Evolutionary conservation across 805 yeast genomes (phyloP), one percentile per base, ranked within the genome.

Genomic region (Jamesozyma lodderae): DNA sequence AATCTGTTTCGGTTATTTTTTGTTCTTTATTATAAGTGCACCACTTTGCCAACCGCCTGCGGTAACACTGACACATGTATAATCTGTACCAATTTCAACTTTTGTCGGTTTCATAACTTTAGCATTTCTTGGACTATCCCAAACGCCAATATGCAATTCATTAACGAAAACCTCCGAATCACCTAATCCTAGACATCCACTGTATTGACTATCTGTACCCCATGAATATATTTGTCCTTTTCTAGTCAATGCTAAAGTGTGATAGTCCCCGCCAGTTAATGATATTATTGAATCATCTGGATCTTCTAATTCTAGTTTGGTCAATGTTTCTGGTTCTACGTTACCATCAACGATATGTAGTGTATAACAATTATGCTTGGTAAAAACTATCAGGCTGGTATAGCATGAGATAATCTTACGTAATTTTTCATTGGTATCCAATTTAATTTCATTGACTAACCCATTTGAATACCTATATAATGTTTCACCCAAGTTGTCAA

Each of bases 11-110:
- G n/a, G n/a, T n/a, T n/a, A n/a, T n/a, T n/a, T n/a, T n/a, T n/a
- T n/a, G n/a, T 34, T 41, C 33, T 49, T 50, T 3, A 51, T 49
- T 13, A 75, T 63, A 37, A 82, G 62, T 1, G 86, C 87, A 31
- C 79, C 76, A 5, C 85, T 72, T 41, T 82, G 92, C 90, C 90
- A 82, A 1, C 92, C 94, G 13, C 77, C 79, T 6, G 88, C 85
- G 1, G 82, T 71, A 24, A 81, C 69, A 0, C 78, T 77, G 16
- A 80, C 56, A 52, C 79, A 75, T 23, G 62, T 60, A 3, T 74
- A 74, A 4, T 49, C 49, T 1, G 42, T 64, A 23, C 59, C 56
- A 1, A 64, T 40, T 2, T 57, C 46, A 5, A 73, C 59, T 33
- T 51, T 51, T 1, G 63, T 58, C 3, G 85, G 85, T 20, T 54